Conservation (phyloP, 108 stramenopile species). For the Thalassiosira profunda region DNA sequence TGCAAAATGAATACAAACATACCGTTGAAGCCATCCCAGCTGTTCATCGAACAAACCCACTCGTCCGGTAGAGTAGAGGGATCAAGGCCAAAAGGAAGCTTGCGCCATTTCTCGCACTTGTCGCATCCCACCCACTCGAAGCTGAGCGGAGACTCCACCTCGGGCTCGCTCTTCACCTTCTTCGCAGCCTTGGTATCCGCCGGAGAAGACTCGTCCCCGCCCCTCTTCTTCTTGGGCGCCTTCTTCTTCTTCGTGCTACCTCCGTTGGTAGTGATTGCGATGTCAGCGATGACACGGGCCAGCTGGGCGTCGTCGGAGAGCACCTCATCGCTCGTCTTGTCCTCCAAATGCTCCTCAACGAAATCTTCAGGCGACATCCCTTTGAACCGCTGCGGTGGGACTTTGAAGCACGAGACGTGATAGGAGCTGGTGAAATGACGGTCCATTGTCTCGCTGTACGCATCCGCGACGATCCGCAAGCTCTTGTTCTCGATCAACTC, state of each 20-base stretch:
- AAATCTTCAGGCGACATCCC: background rate
- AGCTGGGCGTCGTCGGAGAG: background rate
- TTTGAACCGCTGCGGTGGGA: background rate
- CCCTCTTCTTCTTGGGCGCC: constrained; percentile 2
- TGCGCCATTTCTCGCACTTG: constrained; percentile 10
- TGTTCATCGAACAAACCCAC: constrained; percentile 1
- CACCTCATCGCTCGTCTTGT: background rate
- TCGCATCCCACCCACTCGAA: constrained; percentile 14
- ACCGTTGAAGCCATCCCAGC: background rate
- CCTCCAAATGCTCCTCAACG: constrained; percentile 1
- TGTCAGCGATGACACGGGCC: background rate
- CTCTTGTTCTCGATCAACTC: constrained; percentile 62
- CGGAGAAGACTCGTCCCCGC: background rate
- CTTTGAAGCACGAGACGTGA: background rate
- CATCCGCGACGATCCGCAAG: constrained; percentile 34
- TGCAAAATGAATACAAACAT: no score
- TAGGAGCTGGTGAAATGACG: background rate
- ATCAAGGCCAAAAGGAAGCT: background rate
- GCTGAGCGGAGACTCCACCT: background rate
- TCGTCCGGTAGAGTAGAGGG: constrained; percentile 1
- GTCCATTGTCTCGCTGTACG: background rate
- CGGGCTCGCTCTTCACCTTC: background rate
- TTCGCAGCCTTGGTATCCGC: background rate
- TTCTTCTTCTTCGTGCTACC: background rate
- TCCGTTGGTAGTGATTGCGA: background rate